Base-by-base conservation (phyloP, 2,329 filamentous ascomycete species). In the Rhynchosporium agropyri region DNA sequence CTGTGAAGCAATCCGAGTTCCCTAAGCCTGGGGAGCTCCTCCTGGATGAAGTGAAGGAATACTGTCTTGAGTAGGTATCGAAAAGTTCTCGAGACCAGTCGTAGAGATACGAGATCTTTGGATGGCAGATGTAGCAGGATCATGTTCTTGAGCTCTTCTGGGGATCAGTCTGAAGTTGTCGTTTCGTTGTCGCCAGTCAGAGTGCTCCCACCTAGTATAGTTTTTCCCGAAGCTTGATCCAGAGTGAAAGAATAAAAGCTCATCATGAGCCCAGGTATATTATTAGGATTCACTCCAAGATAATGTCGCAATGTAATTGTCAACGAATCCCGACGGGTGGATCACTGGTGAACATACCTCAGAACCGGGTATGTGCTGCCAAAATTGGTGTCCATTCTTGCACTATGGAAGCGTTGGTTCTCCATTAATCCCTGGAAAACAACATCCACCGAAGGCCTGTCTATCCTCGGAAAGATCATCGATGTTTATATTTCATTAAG, bases 1-100 rank as follows among this genome's bases (percentile, higher is more conserved):
- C 29, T 20, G 36, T 10, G 33, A 57, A 31, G 2, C 50, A 50
- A 20, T 50, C 53, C 20, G 20, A 50, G 33, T 15, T 62, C 46
- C 60, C 38, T 53, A 40, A 58, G 53, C 48, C 54, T 58, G n/a
- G 54, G 45, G 20, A 62, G 4, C 53, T 62, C 60, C 5, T 58
- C 26, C 4, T 28, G n/a, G 26, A 58, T 36, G 51, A 62, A 36
- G 5, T 50, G 26, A 12, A 20, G 26, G 36, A 62, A 58, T 9
- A 58, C 7, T 2, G 10, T 1, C 33, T 45, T 43, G 26, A 45
- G 45, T 15, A 58, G 28, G 26, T 53, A n/a, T 12, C 53, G 46
- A 36, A 58, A 58, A 3, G 60, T 26, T 26, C 46, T 42, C 2
- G 54, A 58, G 3, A 46, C 54, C 9, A 46, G 31, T 12, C 60